Base-by-base conservation (phyloP, 2,329 filamentous ascomycete species). In the Trichoderma sp. region DNA sequence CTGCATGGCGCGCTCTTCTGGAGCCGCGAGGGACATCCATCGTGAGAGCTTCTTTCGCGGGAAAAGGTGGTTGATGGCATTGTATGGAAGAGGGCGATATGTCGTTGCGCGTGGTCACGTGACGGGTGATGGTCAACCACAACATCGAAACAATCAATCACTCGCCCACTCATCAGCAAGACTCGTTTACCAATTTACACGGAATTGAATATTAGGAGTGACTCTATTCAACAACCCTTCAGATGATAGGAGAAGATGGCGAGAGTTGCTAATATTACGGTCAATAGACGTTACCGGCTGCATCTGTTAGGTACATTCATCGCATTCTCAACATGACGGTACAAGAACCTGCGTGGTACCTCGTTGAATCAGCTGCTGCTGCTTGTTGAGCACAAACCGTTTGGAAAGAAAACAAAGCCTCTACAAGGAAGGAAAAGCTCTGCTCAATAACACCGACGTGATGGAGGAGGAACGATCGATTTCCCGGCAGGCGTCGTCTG, bases 21-120 rank as follows among this genome's bases (percentile, higher is more conserved):
- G 78, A 78, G 69, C 78, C 78, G 67, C 77, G 78, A 65, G 73
- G 68, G 71, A 79, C 75, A 73, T 80, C 78, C 79, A 80, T 79
- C 66, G 58, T 47, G 39, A 23, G 57, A 53, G 67, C 67, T 58
- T 53, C 47, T 43, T 43, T 23, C 47, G 20, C n/a, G 11, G 47
- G 47, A 53, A 13, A 53, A 53, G 11, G 20, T 20, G 9, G 28
- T 58, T 3, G n/a, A 28, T 70, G n/a, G 34, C 26, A 11, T 28
- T 36, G 32, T 23, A 58, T 13, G 20, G 17, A 2, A 59, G 28
- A 55, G 6, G 43, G 43, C 28, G 30, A 20, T 15, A 17, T 15
- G 63, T 20, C 30, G 39, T 28, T 53, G 26, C 39, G 43, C 11
- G 47, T 2, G 47, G 34, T 71, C 69, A 71, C 69, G 69, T 71